Percentiles rank a stretch among this genome's conserved stretches.
Evolutionary conservation across 345 rosid genomes (phyloP).

Genomic region (Arabidopsis arenosa): DNA sequence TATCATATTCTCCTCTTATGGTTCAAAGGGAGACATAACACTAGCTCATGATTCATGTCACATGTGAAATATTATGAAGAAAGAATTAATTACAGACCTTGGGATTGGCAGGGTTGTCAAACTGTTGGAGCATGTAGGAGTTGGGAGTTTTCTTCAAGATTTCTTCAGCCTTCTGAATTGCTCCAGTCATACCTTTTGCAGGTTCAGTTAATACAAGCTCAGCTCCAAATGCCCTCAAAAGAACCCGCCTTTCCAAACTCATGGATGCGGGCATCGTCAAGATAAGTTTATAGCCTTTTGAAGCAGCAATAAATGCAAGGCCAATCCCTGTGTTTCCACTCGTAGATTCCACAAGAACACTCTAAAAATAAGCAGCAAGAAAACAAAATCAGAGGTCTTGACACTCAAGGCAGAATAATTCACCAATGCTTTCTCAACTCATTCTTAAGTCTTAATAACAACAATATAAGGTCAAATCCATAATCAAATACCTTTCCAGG

Average conservation of each 20-base stretch:
- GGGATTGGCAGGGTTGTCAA: slow-evolving; percentile 91
- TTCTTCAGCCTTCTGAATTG: slow-evolving; percentile 79
- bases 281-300: slow-evolving; percentile 77
- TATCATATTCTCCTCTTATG: background rate
- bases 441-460: background rate
- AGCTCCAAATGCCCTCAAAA: slow-evolving; percentile 89
- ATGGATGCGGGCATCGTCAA: slow-evolving; percentile 83
- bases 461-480: background rate
- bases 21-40: background rate
- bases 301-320: slow-evolving; percentile 86
- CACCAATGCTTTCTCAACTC: background rate
- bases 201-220: slow-evolving; percentile 84
- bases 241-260: slow-evolving; percentile 90
- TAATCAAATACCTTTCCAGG: slow-evolving; percentile 48
- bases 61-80: background rate
- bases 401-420: background rate
- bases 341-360: slow-evolving; percentile 84
- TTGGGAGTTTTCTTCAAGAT: slow-evolving; percentile 68
- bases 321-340: slow-evolving; percentile 98
- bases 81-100: slow-evolving; percentile 53
- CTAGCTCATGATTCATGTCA: slow-evolving; percentile 10
- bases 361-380: slow-evolving; percentile 44
- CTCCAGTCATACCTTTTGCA: slow-evolving; percentile 81
- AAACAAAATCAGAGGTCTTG: background rate
- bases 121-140: slow-evolving; percentile 82